Base-by-base conservation (phyloP, 176 grass and related monocot species). In the Metroxylon sagu region DNA sequence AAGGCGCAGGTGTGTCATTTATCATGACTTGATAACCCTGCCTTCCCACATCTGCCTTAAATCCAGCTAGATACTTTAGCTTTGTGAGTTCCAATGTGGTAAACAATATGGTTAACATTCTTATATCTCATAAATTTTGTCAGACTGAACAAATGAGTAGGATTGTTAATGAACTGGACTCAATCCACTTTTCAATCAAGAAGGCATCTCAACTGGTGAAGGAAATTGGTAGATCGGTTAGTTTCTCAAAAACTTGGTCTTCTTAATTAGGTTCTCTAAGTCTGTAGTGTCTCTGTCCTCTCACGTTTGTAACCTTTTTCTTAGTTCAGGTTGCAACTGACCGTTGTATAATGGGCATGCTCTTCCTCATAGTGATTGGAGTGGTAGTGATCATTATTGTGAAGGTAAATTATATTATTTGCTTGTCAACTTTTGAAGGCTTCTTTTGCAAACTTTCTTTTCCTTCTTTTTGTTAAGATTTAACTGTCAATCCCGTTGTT, bases 91-190 rank as follows among this genome's bases (percentile, higher is more conserved):
- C 18, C 5, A 43, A 14, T 18, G 29, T 3, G 19, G 50, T 25
- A 48, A 50, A 59, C 14, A 19, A 3, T 19, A 18, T 43, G 18
- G 16, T 3, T 72, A 27, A 62, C 58, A 66, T 76, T 50, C 31
- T 16, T 25, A 61, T 67, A 68, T 67, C 62, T 76, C 26, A 67
- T 60, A 50, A 16, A 26, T 71, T 81, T 43, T 73, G 59, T 50
- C 76, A 96, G 91, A 96, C 91, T 26, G 91, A 90, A 48, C 91
- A 96, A 96, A 96, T 90, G 91, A 90, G 80, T 71, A 84, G 91
- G 73, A 58, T 90, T 69, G 78, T 96, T 48, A 96, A 96, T 75
- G 91, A 96, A 75, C 75, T 96, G 58, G 91, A 96, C 48, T 96
- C 91, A 8, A 96, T 96, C 29, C 91, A 96, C 82, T 96, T 96